Evolutionary conservation across 164 flowering plant genomes (phyloP), one percentile per base, ranked within the genome.

Genomic region (Vitis rotundifolia): DNA sequence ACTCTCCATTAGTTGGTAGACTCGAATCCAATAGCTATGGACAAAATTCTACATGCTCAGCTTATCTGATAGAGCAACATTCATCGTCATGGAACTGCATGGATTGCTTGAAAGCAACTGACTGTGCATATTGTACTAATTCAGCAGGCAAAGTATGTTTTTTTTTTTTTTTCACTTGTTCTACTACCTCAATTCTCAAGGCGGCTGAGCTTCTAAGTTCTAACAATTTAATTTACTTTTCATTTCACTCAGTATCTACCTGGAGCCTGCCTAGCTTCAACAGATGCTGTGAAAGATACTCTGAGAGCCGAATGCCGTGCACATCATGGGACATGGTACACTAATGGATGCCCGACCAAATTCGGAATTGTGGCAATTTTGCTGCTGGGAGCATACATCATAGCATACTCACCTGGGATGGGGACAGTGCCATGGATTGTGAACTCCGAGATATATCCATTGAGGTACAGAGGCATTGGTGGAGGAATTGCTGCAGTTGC

Each of bases 361-460:
- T 71, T 85, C 7, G 97, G 94, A 2, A 67, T 82, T 61, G 66
- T 89, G 8, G 92, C 97, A 8, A 81, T 94, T 19, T 16, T 84
- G 1, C 71, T 86, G 10, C 81, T 91, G 0, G 97, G 81, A 61
- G 11, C 78, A 1, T 91, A 95, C 82, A 95, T 93, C 47, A 82
- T 91, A 22, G 58, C 76, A 1, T 95, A 87, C 67, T 73, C 98
- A 0, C 97, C 98, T 0, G 97, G 98, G n/a, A 87, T 94, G 94
- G 98, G 98, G 52, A 90, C 97, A 0, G 88, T 81, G 1, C 99
- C 98, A 0, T 92, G 98, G 99, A 86, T 92, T 10, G 80, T 92
- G 13, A 94, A 92, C 83, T 91, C 97, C 0, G 98, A 92, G 81
- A 92, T 94, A 47, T 94, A 94, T 71, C 98, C 98, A 3, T 55